These are phyloP conservation scores for Fraxinus dipetala DNA, from an alignment of 305 asterid species.

Conservation along the genomic window DNA sequence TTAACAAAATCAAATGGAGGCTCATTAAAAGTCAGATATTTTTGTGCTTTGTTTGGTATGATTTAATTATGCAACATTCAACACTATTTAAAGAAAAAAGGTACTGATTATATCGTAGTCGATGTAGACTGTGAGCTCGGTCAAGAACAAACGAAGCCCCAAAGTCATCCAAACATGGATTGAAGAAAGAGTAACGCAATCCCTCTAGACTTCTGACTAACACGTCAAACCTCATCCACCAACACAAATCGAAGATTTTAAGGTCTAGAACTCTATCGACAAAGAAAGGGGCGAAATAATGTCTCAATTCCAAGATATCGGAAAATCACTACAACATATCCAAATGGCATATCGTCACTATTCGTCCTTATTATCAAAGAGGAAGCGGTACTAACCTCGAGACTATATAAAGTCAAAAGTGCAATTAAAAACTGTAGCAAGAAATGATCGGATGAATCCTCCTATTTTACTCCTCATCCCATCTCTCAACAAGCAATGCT, in stretches of 20 bases:
- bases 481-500: background rate
- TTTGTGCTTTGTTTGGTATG: background rate
- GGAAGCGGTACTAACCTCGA: too few relatives aligned
- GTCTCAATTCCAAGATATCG: background rate
- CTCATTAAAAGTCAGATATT: background rate
- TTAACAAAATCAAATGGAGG: too few relatives aligned
- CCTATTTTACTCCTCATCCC: background rate
- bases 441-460: background rate
- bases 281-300: background rate
- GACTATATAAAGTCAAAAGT: too few relatives aligned
- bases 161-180: background rate
- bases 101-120: background rate
- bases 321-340: background rate
- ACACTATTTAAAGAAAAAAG: background rate
- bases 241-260: background rate
- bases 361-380: background rate
- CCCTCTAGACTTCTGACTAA: background rate
- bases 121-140: background rate
- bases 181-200: background rate
- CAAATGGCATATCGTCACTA: background rate
- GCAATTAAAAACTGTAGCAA: background rate
- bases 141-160: background rate
- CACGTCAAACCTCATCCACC: background rate
- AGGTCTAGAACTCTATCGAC: background rate
- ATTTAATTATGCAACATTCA: background rate